Conservation (phyloP, 78 protist species). For the Creolimax fragrantissima region DNA sequence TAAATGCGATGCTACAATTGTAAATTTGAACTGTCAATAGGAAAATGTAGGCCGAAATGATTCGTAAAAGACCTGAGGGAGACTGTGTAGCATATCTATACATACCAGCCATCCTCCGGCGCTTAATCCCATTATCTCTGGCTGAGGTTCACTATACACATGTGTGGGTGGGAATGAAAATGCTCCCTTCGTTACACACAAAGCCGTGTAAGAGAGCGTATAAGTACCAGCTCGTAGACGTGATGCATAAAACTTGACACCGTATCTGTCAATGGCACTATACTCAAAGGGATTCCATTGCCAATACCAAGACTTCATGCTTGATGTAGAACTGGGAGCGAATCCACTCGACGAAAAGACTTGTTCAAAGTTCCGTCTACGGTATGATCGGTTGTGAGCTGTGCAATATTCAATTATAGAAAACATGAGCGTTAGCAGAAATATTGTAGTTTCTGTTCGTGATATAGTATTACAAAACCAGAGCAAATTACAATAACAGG, state of each 20-base stretch:
- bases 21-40: not conserved
- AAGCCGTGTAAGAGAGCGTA: not conserved
- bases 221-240: not conserved
- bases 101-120: slow-evolving; percentile 7
- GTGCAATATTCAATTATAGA: too few species aligned
- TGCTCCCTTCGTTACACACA: not conserved
- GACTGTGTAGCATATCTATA: not conserved
- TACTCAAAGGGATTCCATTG: not conserved
- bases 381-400: too few species aligned
- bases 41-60: not conserved
- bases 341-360: not conserved
- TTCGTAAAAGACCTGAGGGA: not conserved
- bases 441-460: too few species aligned
- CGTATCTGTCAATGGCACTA: not conserved
- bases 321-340: not conserved
- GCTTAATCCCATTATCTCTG: not conserved
- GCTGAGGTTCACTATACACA: not conserved
- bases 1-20: not conserved
- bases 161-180: not conserved
- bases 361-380: too few species aligned
- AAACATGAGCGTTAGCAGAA: too few species aligned
- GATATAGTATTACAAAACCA: too few species aligned
- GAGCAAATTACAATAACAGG: too few species aligned
- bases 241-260: not conserved
- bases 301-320: too few species aligned